Evolutionary conservation across 495 filamentous ascomycete genomes (phyloP), one percentile per base, ranked within the genome.

Genomic region (Lasiosphaeris hirsuta): DNA sequence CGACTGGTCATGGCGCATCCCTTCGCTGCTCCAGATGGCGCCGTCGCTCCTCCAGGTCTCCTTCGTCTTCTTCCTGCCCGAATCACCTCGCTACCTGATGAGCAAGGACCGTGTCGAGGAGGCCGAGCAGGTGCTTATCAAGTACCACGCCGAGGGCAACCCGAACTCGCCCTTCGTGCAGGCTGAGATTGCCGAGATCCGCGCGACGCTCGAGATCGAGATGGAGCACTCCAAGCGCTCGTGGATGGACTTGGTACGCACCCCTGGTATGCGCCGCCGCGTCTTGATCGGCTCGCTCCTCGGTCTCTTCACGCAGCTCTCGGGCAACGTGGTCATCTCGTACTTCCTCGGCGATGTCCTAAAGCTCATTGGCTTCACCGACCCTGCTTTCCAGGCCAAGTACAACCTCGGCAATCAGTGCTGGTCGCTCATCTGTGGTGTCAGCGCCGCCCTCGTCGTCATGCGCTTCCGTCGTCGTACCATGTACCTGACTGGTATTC

Each of bases 1-100:
- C 54, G 72, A 83, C 51, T 87, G 85, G 85, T 78, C 83, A 4
- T 88, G 84, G 86, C 72, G 83, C 40, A 82, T 87, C 23, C 86
- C 85, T 1, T 85, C 80, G 0, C 64, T 84, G 3, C 67, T 86
- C 1, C 83, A 85, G 58, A 73, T 77, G 59, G 72, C 73, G 2
- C 81, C 81, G 1, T 81, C 76, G 0, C 48, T 85, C 4, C 57
- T 87, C 15, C 85, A 87, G 56, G 72, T 86, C 43, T 58, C 60
- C 7, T 77, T 85, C 38, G 73, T 84, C 61, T 79, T 78, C 63
- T 77, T 84, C 62, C 67, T 82, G 9, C 84, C 84, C 0, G 85
- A 87, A 63, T 81, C 75, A 6, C 84, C 84, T 1, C 75, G 85
- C 43, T 87, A 71, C 41, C 68, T 86, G 14, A 76, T 87, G 56